These are phyloP conservation scores for Diophrys appendiculata DNA, from an alignment of 73 alveolate genomes.

Conservation along the genomic window DNA sequence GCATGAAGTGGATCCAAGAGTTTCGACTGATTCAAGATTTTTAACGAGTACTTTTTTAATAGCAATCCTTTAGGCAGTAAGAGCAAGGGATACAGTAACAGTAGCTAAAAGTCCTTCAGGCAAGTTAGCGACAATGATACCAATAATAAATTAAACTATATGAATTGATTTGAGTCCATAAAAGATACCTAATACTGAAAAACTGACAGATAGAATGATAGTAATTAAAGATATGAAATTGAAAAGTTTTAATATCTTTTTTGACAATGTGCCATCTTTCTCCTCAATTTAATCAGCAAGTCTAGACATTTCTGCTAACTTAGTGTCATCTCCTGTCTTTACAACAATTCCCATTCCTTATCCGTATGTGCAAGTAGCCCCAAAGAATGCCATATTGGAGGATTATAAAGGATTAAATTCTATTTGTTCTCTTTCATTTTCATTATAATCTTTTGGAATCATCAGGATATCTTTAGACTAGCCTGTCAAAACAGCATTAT, in stretches of 20 bases:
- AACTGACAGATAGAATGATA: conserved; percentile 52
- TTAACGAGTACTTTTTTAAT: conserved; percentile 87
- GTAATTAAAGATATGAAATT: conserved; percentile 81
- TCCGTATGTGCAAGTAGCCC: conserved; percentile 91
- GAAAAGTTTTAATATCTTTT: conserved; percentile 84
- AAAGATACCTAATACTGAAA: conserved; percentile 63
- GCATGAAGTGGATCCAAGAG: conserved; percentile 96
- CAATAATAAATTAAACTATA: conserved; percentile 17
- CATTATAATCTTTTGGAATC: conserved; percentile 79
- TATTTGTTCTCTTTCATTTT: conserved; percentile 82
- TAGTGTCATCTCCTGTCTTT: conserved; percentile 91
- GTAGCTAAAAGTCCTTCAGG: conserved; percentile 94
- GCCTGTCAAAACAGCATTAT: conserved; percentile 94
- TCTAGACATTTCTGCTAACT: conserved; percentile 93
- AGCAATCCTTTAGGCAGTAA: conserved; percentile 92
- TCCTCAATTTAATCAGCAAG: conserved; percentile 83
- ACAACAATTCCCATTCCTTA: conserved; percentile 90
- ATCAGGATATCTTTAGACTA: conserved; percentile 87
- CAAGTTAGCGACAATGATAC: conserved; percentile 49
- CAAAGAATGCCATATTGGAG: conserved; percentile 88
- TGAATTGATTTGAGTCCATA: conserved; percentile 51
- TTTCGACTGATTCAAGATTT: conserved; percentile 94
- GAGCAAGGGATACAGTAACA: conserved; percentile 90
- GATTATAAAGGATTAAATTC: conserved; percentile 91
- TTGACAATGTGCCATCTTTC: conserved; percentile 84